Conservation (phyloP, 768 basidiomycete species). For the Russula brevipes region DNA sequence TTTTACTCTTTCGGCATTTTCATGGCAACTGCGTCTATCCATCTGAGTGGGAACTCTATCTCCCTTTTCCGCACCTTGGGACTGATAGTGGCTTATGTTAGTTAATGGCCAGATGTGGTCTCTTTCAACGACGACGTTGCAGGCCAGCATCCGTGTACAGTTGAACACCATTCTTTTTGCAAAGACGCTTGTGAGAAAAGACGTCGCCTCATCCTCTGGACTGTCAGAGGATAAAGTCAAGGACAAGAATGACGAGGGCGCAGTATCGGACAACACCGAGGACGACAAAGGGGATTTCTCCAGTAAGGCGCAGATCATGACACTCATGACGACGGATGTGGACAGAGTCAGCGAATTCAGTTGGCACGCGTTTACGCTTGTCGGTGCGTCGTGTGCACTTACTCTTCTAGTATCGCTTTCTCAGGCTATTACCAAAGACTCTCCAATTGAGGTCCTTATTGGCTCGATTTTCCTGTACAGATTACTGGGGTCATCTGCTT, state of each 20-base stretch:
- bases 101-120: conserved; percentile 70
- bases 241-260: conserved; percentile 25
- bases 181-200: conserved; percentile 83
- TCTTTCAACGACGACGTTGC: conserved; percentile 59
- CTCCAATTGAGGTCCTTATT: conserved; percentile 72
- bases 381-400: conserved; percentile 43
- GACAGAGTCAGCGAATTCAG: conserved; percentile 84
- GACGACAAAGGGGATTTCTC: conserved; percentile 47
- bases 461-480: conserved; percentile 73
- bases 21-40: conserved; percentile 38
- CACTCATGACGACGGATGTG: conserved; percentile 91
- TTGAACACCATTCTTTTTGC: conserved; percentile 80
- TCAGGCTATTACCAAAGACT: conserved; percentile 44
- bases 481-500: conserved; percentile 72
- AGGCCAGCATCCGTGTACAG: conserved; percentile 66
- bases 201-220: conserved; percentile 62
- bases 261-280: conserved; percentile 35
- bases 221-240: conserved; percentile 25
- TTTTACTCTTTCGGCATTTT: conserved; percentile 54
- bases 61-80: neutral
- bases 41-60: conserved; percentile 37
- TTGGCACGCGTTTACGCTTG: conserved; percentile 69
- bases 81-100: conserved; percentile 29
- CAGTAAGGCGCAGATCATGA: conserved; percentile 80
- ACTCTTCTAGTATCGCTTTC: neutral